These are phyloP conservation scores for Priceomyces castillae DNA, from an alignment of 805 yeast species.

Conservation along the genomic window DNA sequence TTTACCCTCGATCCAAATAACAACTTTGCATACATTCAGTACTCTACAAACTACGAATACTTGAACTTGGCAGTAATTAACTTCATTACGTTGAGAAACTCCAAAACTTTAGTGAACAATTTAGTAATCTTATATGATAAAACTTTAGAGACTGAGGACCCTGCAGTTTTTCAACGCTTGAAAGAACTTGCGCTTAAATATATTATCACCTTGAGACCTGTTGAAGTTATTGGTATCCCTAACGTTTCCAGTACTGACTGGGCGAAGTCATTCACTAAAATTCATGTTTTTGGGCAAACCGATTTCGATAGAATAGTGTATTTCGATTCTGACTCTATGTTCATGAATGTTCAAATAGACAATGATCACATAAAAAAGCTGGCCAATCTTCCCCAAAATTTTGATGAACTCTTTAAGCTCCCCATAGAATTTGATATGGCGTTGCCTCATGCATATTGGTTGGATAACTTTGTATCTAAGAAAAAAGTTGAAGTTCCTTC, in stretches of 20 bases:
- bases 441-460: slow-evolving; percentile 38
- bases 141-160: slow-evolving; percentile 12
- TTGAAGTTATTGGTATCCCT: slow-evolving; percentile 14
- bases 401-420: slow-evolving; percentile 31
- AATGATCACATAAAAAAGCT: slow-evolving; percentile 2
- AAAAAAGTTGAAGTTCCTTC: slow-evolving; percentile 13
- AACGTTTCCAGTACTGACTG: slow-evolving; percentile 32
- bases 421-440: slow-evolving; percentile 25
- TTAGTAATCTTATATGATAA: slow-evolving; percentile 43
- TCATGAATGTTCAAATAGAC: slow-evolving; percentile 20
- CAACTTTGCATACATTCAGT: slow-evolving; percentile 55
- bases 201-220: slow-evolving; percentile 26
- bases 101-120: slow-evolving; percentile 40
- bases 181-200: slow-evolving; percentile 7
- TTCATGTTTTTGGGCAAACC: slow-evolving; percentile 47
- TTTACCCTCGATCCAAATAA: slow-evolving; percentile 2
- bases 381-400: slow-evolving; percentile 12
- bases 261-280: slow-evolving; percentile 54
- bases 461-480: slow-evolving; percentile 15
- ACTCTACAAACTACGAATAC: slow-evolving; percentile 53
- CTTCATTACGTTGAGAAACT: slow-evolving; percentile 31
- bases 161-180: slow-evolving; percentile 1
- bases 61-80: slow-evolving; percentile 53
- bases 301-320: slow-evolving; percentile 54
- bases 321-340: slow-evolving; percentile 56